A percentile compares a stretch with the other conserved stretches of the same genome.
These are phyloP conservation scores for Curvularia eragrostidis DNA, from an alignment of 2,329 filamentous ascomycete genomes.

Conservation along the genomic window DNA sequence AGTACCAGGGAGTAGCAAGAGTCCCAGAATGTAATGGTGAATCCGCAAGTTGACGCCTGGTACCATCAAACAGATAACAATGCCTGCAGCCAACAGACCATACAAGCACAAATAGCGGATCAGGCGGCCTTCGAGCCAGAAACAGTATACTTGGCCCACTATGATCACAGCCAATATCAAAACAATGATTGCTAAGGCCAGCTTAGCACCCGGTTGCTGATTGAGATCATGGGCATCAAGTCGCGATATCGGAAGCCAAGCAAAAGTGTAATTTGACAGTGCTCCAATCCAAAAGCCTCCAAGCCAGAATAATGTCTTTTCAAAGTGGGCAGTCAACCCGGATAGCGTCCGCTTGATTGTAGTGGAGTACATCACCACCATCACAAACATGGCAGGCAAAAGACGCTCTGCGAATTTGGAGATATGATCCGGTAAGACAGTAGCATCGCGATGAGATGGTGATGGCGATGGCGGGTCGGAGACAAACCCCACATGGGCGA, in stretches of 20 bases:
- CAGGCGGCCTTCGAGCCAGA: slow-evolving; percentile 83
- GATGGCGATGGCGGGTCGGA: slow-evolving; percentile 79
- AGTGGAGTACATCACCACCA: slow-evolving; percentile 82
- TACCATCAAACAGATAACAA: slow-evolving; percentile 73
- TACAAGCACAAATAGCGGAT: slow-evolving; percentile 80
- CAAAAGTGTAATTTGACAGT: slow-evolving; percentile 92
- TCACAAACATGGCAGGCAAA: slow-evolving; percentile 83
- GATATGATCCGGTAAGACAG: slow-evolving; percentile 57
- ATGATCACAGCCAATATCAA: slow-evolving; percentile 71
- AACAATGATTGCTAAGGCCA: slow-evolving; percentile 79
- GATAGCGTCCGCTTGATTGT: slow-evolving; percentile 76
- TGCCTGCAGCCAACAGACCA: slow-evolving; percentile 66
- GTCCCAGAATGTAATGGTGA: slow-evolving; percentile 68
- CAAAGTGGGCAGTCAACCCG: slow-evolving; percentile 78
- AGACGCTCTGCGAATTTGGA: slow-evolving; percentile 76
- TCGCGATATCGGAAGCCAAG: slow-evolving; percentile 88
- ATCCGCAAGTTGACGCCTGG: slow-evolving; percentile 83
- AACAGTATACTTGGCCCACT: slow-evolving; percentile 80
- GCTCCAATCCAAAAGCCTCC: slow-evolving; percentile 89
- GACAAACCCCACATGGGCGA: slow-evolving; percentile 86
- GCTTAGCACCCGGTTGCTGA: slow-evolving; percentile 85
- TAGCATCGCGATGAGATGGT: slow-evolving; percentile 57
- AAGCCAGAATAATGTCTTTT: slow-evolving; percentile 88
- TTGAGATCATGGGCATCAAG: slow-evolving; percentile 85
- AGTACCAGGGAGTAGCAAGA: slow-evolving; percentile 46